phyloP scores from a whole-genome alignment of 495 filamentous ascomycete species.

The Wilcoxina mikolae region DNA sequence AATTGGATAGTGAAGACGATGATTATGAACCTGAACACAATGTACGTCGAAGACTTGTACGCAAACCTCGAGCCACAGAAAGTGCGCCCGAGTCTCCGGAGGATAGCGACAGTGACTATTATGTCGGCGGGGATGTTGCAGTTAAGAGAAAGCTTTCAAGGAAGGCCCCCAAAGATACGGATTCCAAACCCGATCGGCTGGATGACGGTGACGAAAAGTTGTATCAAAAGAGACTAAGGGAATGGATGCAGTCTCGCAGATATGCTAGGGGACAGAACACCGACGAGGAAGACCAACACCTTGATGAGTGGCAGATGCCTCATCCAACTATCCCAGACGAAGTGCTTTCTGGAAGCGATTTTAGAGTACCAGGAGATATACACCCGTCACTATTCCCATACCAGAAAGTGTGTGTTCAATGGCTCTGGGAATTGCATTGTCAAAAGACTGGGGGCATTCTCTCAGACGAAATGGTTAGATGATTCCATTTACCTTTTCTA shows the following conservation, averaged over 20 bases:
- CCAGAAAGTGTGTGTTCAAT: slow-evolving; percentile 87
- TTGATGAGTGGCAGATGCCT: slow-evolving; percentile 69
- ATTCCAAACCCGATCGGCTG: slow-evolving; percentile 32
- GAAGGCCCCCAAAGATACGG: slow-evolving; percentile 30
- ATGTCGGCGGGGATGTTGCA: slow-evolving; percentile 21
- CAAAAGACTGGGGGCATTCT: slow-evolving; percentile 87
- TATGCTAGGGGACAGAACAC: slow-evolving; percentile 40
- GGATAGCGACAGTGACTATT: slow-evolving; percentile 20
- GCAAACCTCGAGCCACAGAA: background rate
- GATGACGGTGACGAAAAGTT: slow-evolving; percentile 84
- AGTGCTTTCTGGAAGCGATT: slow-evolving; percentile 48
- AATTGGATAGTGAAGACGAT: slow-evolving; percentile 33
- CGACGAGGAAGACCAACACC: slow-evolving; percentile 30
- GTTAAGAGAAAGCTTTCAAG: slow-evolving; percentile 33
- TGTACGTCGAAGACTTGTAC: background rate
- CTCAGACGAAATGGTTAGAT: slow-evolving; percentile 93
- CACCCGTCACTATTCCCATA: slow-evolving; percentile 84
- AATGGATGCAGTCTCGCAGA: slow-evolving; percentile 58
- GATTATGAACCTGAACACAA: slow-evolving; percentile 27
- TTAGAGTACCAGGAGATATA: slow-evolving; percentile 79
- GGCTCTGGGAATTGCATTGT: slow-evolving; percentile 85
- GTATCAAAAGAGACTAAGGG: slow-evolving; percentile 60
- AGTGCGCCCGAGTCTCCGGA: background rate
- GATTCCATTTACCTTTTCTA: slow-evolving; percentile 77
- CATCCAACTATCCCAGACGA: slow-evolving; percentile 67